Evolutionary conservation across 441 rosid species (phyloP), one percentile per base, ranked within the genome.

Genomic region (Manihot esculenta): DNA sequence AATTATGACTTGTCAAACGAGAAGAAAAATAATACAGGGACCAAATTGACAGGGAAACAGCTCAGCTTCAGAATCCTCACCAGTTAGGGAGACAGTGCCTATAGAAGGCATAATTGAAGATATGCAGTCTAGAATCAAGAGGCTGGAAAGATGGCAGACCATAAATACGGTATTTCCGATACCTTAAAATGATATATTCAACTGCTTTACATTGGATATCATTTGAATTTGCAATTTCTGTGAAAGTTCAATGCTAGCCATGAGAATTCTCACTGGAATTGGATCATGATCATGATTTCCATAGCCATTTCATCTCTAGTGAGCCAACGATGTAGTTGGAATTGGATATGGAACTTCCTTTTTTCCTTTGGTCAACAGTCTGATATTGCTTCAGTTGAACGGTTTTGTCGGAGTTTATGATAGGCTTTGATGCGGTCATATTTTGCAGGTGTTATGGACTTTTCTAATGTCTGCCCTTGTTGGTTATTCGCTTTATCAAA

Each of bases 401-500:
- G 9, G 5, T 41, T 20, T 62, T 2, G 0, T 62, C 27, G 12
- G n/a, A 35, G 49, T 48, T 26, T 9, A 59, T 70, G 49, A 17
- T 21, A 44, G 55, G 59, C 15, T 6, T 58, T 66, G 45, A 45
- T 62, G 70, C 26, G 20, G 47, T 51, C 18, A 21, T 41, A 33
- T 30, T 11, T 74, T 70, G 80, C 89, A 96, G 99, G 97, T 96
- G 45, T 77, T 93, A 12, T 93, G 97, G 99, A 92, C 99, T 2
- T 93, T 96, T 79, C 70, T 93, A 68, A 96, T 96, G 97, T 96
- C 98, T 66, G 96, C 99, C 24, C 84, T 93, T 55, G 90, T 93
- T 77, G 99, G 98, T 53, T 93, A 93, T 80, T 89, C 98, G 15
- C 97, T 96, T 76, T 96, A 96, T 86, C 99, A 87, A 75, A 84